Conservation (phyloP, 345 rosid genomes). For the Gynandropsis gynandra region DNA sequence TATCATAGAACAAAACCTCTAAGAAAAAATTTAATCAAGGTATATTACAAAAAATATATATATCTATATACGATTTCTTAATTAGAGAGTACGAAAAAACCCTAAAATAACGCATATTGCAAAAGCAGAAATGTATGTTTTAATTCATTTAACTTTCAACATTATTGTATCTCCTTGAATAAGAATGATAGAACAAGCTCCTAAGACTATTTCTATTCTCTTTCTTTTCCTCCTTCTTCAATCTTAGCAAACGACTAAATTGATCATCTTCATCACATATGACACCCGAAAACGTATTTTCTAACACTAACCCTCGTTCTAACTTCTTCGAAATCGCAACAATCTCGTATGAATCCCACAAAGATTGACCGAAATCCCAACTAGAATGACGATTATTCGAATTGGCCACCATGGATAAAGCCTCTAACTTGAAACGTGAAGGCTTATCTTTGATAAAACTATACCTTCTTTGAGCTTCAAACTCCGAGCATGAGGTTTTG, state of each 20-base stretch:
- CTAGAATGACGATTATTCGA: slow-evolving; percentile 22
- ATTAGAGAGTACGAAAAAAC: too few relatives aligned
- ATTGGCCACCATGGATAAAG: slow-evolving; percentile 9
- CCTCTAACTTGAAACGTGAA: slow-evolving; percentile 71
- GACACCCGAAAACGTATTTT: slow-evolving; percentile 26
- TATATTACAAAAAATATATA: too few relatives aligned
- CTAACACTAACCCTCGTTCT: slow-evolving; percentile 44
- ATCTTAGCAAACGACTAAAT: slow-evolving; percentile 7
- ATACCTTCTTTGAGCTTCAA: slow-evolving; percentile 38
- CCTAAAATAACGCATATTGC: too few relatives aligned
- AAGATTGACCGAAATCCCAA: slow-evolving; percentile 71
- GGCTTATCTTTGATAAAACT: slow-evolving; percentile 37
- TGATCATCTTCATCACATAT: slow-evolving; percentile 10
- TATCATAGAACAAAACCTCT: too few relatives aligned
- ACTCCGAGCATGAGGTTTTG: slow-evolving; percentile 37
- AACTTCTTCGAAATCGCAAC: slow-evolving; percentile 48
- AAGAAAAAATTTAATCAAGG: too few relatives aligned
- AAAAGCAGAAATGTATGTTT: too few relatives aligned
- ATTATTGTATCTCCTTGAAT: slow-evolving; percentile 42
- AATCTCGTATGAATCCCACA: slow-evolving; percentile 80
- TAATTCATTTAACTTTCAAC: too few relatives aligned
- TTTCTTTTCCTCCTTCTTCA: slow-evolving; percentile 15
- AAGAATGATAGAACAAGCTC: slow-evolving; percentile 46
- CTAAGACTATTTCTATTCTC: slow-evolving; percentile 61
- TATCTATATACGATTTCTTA: too few relatives aligned